A percentile compares a stretch with the other conserved stretches of the same genome.
phyloP scores from a whole-genome alignment of 768 basidiomycete species.

The Suillus alpinus region DNA sequence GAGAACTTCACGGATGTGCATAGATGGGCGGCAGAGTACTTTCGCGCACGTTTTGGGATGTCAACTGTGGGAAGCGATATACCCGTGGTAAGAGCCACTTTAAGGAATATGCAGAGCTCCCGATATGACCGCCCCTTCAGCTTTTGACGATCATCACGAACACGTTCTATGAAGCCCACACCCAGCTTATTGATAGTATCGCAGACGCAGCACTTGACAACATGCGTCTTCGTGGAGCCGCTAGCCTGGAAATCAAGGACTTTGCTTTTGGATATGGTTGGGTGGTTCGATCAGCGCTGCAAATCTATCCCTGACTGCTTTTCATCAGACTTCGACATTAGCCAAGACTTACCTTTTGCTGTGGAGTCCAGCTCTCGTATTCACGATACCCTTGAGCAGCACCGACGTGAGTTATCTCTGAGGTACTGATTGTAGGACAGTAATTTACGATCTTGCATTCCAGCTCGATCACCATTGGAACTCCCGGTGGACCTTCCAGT shows the following conservation, averaged over 20 bases:
- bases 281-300: conserved; percentile 1
- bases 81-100: conserved; percentile 13
- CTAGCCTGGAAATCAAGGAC: conserved; percentile 18
- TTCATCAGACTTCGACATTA: conserved; percentile 26
- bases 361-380: conserved; percentile 24
- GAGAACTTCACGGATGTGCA: conserved; percentile 30
- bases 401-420: conserved; percentile 15
- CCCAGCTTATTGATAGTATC: conserved; percentile 25
- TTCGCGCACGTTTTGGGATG: conserved; percentile 19
- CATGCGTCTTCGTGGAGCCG: conserved; percentile 20
- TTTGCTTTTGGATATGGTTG: conserved; percentile 30
- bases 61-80: conserved; percentile 16
- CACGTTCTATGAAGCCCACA: conserved; percentile 29
- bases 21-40: conserved; percentile 26
- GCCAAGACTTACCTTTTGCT: conserved; percentile 28
- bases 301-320: neutral
- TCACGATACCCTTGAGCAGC: conserved; percentile 11
- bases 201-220: conserved; percentile 22
- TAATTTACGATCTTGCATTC: conserved; percentile 3
- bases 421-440: neutral
- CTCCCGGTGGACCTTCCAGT: conserved; percentile 9
- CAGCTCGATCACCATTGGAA: conserved; percentile 13
- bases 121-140: conserved; percentile 8
- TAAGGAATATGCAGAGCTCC: neutral
- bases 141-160: conserved; percentile 28